Evolutionary conservation across 2,329 filamentous ascomycete species (phyloP).

Genomic region (Arachnomyces sp.): DNA sequence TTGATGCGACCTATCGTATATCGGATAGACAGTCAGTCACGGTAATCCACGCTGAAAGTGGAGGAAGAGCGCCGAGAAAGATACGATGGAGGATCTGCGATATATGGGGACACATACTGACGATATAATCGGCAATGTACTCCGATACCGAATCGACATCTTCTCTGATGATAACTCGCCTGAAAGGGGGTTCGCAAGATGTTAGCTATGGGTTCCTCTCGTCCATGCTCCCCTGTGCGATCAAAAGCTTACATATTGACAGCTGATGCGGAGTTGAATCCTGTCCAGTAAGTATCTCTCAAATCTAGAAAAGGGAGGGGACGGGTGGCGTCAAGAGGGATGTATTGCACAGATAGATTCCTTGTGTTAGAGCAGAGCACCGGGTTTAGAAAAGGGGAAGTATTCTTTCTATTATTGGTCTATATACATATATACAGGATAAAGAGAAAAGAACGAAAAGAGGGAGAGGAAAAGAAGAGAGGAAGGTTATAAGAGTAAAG

Average conservation of each 20-base stretch:
- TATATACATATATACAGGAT: too few species aligned
- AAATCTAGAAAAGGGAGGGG: background rate
- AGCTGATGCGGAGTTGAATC: too few species aligned
- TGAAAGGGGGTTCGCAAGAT: conserved; percentile 34
- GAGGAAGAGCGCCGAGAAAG: too few species aligned
- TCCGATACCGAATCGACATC: conserved; percentile 58
- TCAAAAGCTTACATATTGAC: conserved; percentile 1
- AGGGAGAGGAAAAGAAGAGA: too few species aligned
- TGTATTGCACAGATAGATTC: too few species aligned
- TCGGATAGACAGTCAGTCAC: background rate
- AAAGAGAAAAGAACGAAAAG: too few species aligned
- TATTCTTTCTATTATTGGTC: too few species aligned
- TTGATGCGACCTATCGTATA: conserved; percentile 59
- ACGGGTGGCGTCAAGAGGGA: background rate
- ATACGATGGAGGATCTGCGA: conserved; percentile 48
- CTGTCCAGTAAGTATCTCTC: too few species aligned
- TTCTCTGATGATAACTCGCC: conserved; percentile 78
- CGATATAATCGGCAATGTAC: conserved; percentile 75
- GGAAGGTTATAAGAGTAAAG: too few species aligned
- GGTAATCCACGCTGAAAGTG: conserved; percentile 5
- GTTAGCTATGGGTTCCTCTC: background rate
- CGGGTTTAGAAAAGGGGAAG: too few species aligned
- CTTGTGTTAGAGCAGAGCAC: too few species aligned
- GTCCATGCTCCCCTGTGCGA: background rate
- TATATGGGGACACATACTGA: conserved; percentile 51